phyloP scores from a whole-genome alignment of 495 filamentous ascomycete species.

The Xylaria castorea region DNA sequence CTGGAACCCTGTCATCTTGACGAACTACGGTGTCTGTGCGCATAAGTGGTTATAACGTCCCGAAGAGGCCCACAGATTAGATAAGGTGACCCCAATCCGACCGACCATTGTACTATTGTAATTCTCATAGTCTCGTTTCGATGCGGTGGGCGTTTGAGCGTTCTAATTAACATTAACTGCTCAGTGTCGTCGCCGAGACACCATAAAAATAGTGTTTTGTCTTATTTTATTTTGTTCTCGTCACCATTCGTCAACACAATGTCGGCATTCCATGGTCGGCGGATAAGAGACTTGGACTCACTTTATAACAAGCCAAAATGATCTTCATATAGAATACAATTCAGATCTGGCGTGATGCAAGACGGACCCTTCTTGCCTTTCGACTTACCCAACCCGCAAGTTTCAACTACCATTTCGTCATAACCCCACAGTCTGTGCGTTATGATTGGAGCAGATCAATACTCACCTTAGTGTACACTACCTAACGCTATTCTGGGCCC shows the following conservation, averaged over 20 bases:
- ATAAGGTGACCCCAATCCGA: background rate
- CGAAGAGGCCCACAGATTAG: conserved; percentile 2
- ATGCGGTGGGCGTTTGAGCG: background rate
- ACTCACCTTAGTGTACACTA: background rate
- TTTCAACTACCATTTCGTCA: conserved; percentile 22
- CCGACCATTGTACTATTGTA: background rate
- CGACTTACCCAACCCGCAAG: conserved; percentile 23
- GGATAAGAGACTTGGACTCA: background rate
- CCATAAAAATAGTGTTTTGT: background rate
- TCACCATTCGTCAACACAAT: background rate
- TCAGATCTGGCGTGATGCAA: conserved; percentile 20
- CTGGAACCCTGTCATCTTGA: conserved; percentile 20
- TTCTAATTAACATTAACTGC: background rate
- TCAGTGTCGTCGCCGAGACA: background rate
- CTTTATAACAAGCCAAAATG: conserved; percentile 5
- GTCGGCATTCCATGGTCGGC: background rate
- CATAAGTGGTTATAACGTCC: conserved; percentile 16
- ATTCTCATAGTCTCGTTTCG: background rate
- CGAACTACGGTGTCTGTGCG: conserved; percentile 7
- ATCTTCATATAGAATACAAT: conserved; percentile 18
- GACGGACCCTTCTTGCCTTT: conserved; percentile 24
- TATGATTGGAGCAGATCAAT: background rate
- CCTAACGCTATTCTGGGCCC: background rate
- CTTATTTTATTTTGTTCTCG: background rate
- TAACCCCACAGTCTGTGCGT: conserved; percentile 4